A percentile compares a stretch with the other conserved stretches of the same genome.
These are phyloP conservation scores for Tetracladium marchalianum DNA, from an alignment of 495 filamentous ascomycete species.

Conservation along the genomic window DNA sequence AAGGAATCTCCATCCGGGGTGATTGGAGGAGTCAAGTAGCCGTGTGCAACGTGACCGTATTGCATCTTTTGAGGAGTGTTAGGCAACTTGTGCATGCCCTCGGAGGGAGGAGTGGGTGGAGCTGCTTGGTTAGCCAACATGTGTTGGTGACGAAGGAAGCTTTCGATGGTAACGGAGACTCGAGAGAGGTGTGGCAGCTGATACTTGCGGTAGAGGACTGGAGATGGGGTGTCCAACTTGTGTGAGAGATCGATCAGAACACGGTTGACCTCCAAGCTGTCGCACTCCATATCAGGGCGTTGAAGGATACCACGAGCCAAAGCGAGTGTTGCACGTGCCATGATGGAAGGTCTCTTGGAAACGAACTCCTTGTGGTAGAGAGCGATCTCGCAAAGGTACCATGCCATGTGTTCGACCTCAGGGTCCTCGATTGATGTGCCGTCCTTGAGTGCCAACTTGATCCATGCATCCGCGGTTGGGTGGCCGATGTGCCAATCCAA, in stretches of 20 bases:
- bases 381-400: conserved; percentile 89
- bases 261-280: conserved; percentile 73
- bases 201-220: conserved; percentile 82
- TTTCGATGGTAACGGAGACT: conserved; percentile 71
- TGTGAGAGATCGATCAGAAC: conserved; percentile 77
- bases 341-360: conserved; percentile 75
- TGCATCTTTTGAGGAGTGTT: conserved; percentile 82
- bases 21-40: conserved; percentile 89
- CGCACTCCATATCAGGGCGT: conserved; percentile 66
- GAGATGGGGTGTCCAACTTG: conserved; percentile 76
- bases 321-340: conserved; percentile 79
- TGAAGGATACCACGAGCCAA: conserved; percentile 79
- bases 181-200: conserved; percentile 68
- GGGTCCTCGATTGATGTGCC: conserved; percentile 58
- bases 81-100: conserved; percentile 46
- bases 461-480: conserved; percentile 88
- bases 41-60: conserved; percentile 56
- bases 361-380: conserved; percentile 96
- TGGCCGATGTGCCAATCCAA: conserved; percentile 93
- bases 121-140: conserved; percentile 50
- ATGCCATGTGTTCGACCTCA: conserved; percentile 88
- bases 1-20: conserved; percentile 77
- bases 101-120: conserved; percentile 60
- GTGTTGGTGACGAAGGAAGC: conserved; percentile 78
- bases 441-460: conserved; percentile 59